Evolutionary conservation across 2,329 filamentous ascomycete genomes (phyloP), one percentile per base, ranked within the genome.

Genomic region (Endoconidiophora laricicola): DNA sequence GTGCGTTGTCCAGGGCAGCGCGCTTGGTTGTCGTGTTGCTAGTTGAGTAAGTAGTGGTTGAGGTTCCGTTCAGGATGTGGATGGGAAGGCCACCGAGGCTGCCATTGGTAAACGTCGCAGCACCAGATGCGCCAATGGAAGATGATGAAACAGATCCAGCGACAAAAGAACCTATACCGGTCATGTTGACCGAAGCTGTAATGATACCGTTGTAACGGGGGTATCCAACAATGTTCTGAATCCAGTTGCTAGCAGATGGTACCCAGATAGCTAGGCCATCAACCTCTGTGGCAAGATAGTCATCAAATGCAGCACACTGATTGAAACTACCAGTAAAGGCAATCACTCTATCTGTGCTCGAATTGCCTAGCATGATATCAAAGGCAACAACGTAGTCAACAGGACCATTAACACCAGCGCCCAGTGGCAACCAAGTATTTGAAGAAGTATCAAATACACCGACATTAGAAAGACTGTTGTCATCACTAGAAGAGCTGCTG

Each of bases 211-310:
- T 72, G 57, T 93, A 74, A 5, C 75, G 70, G 49, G 84, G 78
- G 6, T 74, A 66, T 5, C 76, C 68, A 36, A 78, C 64, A 16
- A 95, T 66, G 57, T 93, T 91, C 60, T 86, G 78, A 14, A 98
- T 70, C 91, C 91, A 98, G 61, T 91, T 91, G 52, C 72, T 73
- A 54, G 74, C 71, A 3, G 87, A 93, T 2, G 85, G 85, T 6
- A 96, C 81, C 91, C 91, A 98, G 37, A 96, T 71, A 12, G 86
- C 90, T 59, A 98, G 86, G 2, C 88, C 87, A 46, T 77, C 65
- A 0, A 79, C 83, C 6, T 73, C 59, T 24, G 80, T 71, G 7
- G 78, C 73, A 5, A 71, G 63, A 56, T 80, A 80, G 55, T 70
- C 69, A 36, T 69, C 77, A 57, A 86, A 90, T 0, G 73, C 74